Evolutionary conservation across 2,329 filamentous ascomycete species (phyloP).

Genomic region (Verticillium alfalfae): DNA sequence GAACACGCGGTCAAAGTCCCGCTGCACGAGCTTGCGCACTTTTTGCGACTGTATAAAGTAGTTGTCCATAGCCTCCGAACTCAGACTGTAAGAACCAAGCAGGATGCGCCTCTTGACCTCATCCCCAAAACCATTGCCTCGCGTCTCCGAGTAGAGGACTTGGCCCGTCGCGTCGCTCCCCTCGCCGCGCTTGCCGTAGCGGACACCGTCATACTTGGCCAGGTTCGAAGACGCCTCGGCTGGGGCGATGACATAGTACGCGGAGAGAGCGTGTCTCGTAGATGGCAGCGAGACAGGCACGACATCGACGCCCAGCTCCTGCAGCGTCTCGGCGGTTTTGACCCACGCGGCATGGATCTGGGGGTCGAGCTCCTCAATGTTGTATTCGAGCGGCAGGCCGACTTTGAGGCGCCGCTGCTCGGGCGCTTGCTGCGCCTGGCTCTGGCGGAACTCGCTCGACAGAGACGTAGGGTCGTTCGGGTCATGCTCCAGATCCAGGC

Average conservation of each 20-base stretch:
- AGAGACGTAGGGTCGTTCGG: slow-evolving; percentile 70
- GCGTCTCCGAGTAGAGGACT: slow-evolving; percentile 71
- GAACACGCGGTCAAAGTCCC: slow-evolving; percentile 82
- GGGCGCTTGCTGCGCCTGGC: slow-evolving; percentile 26
- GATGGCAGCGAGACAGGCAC: slow-evolving; percentile 75
- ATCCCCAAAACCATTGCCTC: slow-evolving; percentile 69
- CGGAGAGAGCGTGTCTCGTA: slow-evolving; percentile 79
- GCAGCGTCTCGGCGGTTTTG: slow-evolving; percentile 52
- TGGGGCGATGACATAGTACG: slow-evolving; percentile 93
- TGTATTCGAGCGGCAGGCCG: slow-evolving; percentile 72
- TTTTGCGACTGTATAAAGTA: slow-evolving; percentile 95
- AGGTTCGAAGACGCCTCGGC: slow-evolving; percentile 95
- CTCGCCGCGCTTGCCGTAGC: slow-evolving; percentile 64
- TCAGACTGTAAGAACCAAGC: slow-evolving; percentile 84
- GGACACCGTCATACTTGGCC: slow-evolving; percentile 94
- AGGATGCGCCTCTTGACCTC: slow-evolving; percentile 86
- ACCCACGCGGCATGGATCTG: slow-evolving; percentile 67
- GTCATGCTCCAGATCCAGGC: slow-evolving; percentile 53
- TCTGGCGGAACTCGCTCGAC: slow-evolving; percentile 44
- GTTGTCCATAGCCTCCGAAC: slow-evolving; percentile 87
- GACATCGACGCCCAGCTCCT: slow-evolving; percentile 61
- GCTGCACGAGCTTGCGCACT: slow-evolving; percentile 75
- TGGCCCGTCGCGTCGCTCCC: slow-evolving; percentile 49
- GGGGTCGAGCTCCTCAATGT: slow-evolving; percentile 72
- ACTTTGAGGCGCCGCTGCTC: slow-evolving; percentile 34